These are phyloP conservation scores for Auxenochlorella protothecoides DNA, from an alignment of 139 green algal species.

Conservation along the genomic window DNA sequence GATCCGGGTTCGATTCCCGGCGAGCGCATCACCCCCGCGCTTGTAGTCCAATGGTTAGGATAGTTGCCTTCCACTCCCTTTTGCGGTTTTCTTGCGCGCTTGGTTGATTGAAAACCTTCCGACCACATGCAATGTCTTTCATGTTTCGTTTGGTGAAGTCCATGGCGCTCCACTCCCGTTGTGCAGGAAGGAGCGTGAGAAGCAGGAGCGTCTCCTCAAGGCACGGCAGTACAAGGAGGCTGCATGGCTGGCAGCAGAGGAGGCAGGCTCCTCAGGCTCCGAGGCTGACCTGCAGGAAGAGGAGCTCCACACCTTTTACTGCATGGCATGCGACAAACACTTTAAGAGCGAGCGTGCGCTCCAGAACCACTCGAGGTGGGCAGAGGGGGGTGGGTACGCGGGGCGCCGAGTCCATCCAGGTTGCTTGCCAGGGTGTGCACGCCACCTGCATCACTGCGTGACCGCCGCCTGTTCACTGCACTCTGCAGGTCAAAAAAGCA, in stretches of 20 bases:
- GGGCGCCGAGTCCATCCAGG: too few relatives aligned
- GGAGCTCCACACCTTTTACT: slow-evolving; percentile 51
- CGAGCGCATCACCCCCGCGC: not conserved
- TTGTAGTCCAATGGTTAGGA: not conserved
- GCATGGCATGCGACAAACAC: slow-evolving; percentile 80
- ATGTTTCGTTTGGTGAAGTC: too few relatives aligned
- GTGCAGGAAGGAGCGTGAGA: slow-evolving; percentile 27
- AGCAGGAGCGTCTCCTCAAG: slow-evolving; percentile 18
- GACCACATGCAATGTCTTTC: too few relatives aligned
- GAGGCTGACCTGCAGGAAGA: slow-evolving; percentile 30
- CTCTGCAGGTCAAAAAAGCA: slow-evolving; percentile 63
- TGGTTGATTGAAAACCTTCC: too few relatives aligned
- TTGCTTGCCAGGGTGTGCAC: too few relatives aligned
- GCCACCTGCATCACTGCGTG: too few relatives aligned
- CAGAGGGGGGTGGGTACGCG: too few relatives aligned
- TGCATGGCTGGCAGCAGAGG: slow-evolving; percentile 22
- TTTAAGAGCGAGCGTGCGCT: slow-evolving; percentile 77
- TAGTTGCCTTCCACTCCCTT: slow-evolving; percentile 3
- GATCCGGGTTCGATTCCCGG: not conserved
- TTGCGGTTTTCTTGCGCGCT: not conserved
- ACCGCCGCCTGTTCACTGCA: too few relatives aligned
- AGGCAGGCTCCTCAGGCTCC: slow-evolving; percentile 2
- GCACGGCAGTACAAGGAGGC: slow-evolving; percentile 32
- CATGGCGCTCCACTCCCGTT: too few relatives aligned
- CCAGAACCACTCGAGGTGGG: slow-evolving; percentile 70